Evolutionary conservation across 176 grass and related monocot genomes (phyloP), one percentile per base, ranked within the genome.

Genomic region (Miscanthus lutarioriparius): DNA sequence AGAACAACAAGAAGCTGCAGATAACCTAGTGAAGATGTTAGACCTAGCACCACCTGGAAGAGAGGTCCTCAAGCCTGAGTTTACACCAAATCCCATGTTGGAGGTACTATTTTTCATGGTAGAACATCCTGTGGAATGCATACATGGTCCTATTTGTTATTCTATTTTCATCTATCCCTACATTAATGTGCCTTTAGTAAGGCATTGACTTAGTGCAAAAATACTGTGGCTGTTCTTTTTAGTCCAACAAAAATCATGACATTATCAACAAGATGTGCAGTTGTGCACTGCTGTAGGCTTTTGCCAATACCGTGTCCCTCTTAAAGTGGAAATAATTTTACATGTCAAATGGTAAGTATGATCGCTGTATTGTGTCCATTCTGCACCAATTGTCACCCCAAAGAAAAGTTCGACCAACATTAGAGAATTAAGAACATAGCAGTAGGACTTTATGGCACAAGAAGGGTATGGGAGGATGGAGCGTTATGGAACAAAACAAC

Each of bases 1-100:
- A 80, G 76, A 92, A 92, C 96, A 98, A 75, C 93, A 93, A 73
- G 85, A 92, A 78, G 96, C 91, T 85, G 79, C 93, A 79, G 96
- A 98, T 92, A 93, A 92, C 74, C 79, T 95, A 61, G 96, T 98
- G 76, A 93, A 83, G 80, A 94, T 91, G 83, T 86, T 95, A 70
- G 87, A 98, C 65, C 96, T 98, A 70, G 85, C 93, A 85, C 87
- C 96, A 73, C 72, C 85, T 68, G 89, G 87, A 70, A 83, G 89
- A 37, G 86, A 98, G 78, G 86, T 98, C 33, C 91, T 98, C 64
- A 88, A 45, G 49, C 93, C 96, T 87, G 87, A 98, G 76, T 87
- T 90, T 59, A 98, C 93, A 59, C 93, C 93, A 79, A 98, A 98
- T 87, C 96, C 96, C 53, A 86, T 98, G 79, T 74, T 98, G 53